Evolutionary conservation across 2,329 filamentous ascomycete species (phyloP).

Genomic region (Apiospora sp.): DNA sequence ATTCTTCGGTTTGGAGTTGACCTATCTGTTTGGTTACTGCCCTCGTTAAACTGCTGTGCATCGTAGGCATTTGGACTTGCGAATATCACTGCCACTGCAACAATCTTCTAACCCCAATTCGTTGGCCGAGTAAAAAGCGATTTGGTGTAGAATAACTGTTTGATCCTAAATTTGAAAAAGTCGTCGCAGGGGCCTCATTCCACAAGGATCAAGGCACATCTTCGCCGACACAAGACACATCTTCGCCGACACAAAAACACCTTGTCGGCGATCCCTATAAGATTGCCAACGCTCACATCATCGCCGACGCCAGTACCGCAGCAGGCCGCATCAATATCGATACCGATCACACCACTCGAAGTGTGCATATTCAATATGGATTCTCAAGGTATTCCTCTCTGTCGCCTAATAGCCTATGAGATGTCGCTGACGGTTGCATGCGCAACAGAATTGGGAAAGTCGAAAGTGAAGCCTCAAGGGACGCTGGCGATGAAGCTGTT

Average conservation of each 20-base stretch:
- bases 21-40: not conserved
- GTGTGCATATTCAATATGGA: not conserved
- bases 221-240: not conserved
- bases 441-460: not conserved
- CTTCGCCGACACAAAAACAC: not conserved
- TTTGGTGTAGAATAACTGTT: not conserved
- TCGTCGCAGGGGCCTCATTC: not conserved
- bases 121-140: not conserved
- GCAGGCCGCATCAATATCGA: not conserved
- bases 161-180: not conserved
- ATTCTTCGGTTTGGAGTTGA: not conserved
- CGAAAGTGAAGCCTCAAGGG: not conserved
- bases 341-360: not conserved
- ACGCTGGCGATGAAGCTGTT: not conserved
- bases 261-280: not conserved
- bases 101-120: not conserved
- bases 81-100: not conserved
- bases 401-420: not conserved
- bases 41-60: not conserved
- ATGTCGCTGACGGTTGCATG: not conserved
- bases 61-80: not conserved
- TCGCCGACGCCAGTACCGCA: not conserved
- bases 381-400: not conserved
- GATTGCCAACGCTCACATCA: not conserved
- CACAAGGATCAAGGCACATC: not conserved